Conservation (phyloP, 768 basidiomycete genomes). For the Kwoniella heveanensis region DNA sequence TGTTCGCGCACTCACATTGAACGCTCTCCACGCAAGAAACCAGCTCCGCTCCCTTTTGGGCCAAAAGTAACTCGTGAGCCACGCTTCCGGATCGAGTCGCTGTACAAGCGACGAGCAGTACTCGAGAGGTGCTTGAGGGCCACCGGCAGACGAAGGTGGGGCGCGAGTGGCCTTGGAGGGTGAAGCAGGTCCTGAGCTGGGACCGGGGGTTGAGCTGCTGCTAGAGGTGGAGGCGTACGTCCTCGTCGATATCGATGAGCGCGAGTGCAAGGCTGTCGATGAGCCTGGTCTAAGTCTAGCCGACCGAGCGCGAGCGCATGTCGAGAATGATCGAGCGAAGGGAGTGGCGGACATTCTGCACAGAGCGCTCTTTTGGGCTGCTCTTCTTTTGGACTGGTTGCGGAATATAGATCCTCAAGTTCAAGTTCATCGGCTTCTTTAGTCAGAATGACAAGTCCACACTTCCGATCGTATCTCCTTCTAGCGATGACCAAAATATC, state of each 20-base stretch:
- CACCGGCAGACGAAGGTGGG: conserved; percentile 35
- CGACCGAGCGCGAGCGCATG: neutral
- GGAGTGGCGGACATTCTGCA: no score
- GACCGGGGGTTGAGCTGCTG: neutral
- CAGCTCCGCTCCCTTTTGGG: conserved; percentile 44
- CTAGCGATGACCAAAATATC: no score
- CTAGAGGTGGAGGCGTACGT: neutral
- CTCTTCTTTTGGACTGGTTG: no score
- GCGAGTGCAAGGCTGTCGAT: neutral
- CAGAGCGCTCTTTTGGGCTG: no score
- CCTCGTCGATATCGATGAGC: neutral
- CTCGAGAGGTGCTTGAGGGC: conserved; percentile 43
- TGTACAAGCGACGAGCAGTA: conserved; percentile 52
- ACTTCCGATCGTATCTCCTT: no score
- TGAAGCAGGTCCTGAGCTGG: no score
- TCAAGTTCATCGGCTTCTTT: no score
- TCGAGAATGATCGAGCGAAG: neutral
- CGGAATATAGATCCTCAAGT: no score
- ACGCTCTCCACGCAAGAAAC: conserved; percentile 54
- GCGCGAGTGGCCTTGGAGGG: neutral
- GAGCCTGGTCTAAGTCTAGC: neutral
- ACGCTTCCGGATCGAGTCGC: conserved; percentile 52
- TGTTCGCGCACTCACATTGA: conserved; percentile 46
- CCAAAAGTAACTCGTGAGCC: conserved; percentile 52
- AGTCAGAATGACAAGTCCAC: no score